Evolutionary conservation across 768 basidiomycete genomes (phyloP).

Genomic region (Russula dissimulans): DNA sequence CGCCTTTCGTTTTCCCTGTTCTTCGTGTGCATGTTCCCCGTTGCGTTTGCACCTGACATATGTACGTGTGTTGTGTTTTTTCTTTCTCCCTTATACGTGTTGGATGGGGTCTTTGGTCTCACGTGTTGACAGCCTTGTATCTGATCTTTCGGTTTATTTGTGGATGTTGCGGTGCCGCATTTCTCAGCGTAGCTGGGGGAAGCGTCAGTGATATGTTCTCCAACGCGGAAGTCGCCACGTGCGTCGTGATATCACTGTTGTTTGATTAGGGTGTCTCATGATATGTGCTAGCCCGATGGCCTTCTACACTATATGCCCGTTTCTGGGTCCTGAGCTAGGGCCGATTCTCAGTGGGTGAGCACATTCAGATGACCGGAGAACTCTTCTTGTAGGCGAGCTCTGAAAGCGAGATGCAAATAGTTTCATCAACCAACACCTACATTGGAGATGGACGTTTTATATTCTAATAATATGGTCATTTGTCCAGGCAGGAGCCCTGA

Average conservation of each 20-base stretch:
- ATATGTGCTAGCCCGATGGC: constrained; percentile 42
- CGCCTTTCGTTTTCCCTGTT: constrained; percentile 49
- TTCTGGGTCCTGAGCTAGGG: constrained; percentile 48
- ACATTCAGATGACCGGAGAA: not conserved
- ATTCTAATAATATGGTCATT: constrained; percentile 62
- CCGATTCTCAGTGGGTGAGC: constrained; percentile 52
- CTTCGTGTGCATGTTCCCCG: constrained; percentile 57
- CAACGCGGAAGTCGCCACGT: constrained; percentile 52
- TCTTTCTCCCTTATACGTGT: not conserved
- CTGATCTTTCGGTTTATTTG: constrained; percentile 53
- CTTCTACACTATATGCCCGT: constrained; percentile 44
- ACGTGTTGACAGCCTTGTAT: constrained; percentile 37
- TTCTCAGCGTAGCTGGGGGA: constrained; percentile 55
- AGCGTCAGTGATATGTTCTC: constrained; percentile 49
- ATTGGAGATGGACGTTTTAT: constrained; percentile 77
- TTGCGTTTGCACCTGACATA: constrained; percentile 63
- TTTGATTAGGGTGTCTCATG: not conserved
- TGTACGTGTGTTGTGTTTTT: constrained; percentile 30
- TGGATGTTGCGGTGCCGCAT: constrained; percentile 47
- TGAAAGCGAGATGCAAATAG: not conserved
- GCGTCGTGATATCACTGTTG: constrained; percentile 21
- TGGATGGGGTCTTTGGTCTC: not conserved
- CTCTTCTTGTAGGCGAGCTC: not conserved
- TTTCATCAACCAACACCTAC: constrained; percentile 33
- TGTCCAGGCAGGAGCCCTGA: constrained; percentile 40